Evolutionary conservation across 1,284 basidiomycete genomes (phyloP), one percentile per base, ranked within the genome.

Genomic region (Moesziomyces globuligerus): DNA sequence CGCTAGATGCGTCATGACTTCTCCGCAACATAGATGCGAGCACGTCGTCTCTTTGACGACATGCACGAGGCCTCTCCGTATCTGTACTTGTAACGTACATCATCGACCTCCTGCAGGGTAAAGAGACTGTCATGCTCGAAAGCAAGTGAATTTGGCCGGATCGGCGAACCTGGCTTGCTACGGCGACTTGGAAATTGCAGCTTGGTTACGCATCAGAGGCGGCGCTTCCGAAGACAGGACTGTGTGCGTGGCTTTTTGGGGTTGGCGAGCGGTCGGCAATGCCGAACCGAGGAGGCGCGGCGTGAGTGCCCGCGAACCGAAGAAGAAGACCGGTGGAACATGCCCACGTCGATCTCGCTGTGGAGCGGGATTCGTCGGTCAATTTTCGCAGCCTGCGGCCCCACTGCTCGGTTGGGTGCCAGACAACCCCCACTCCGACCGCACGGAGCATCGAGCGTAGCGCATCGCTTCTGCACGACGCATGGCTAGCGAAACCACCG

Each of bases 1-100:
- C n/a, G 50, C 44, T 29, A 48, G 36, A 36, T 41, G 23, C 13
- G 24, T 21, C 40, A n/a, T 8, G 7, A n/a, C 7, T 38, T 38
- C 17, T 7, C 20, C n/a, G n/a, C n/a, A n/a, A n/a, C n/a, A 34
- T 34, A 34, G 32, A 34, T 34, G 15, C 6, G n/a, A n/a, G n/a
- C n/a, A n/a, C n/a, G n/a, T n/a, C n/a, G n/a, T n/a, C n/a, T n/a
- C n/a, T n/a, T n/a, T n/a, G n/a, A n/a, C n/a, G n/a, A n/a, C n/a
- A n/a, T n/a, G n/a, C n/a, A n/a, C n/a, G n/a, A n/a, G 15, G 32
- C 32, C 15, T 34, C 13, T 17, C 32, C 32, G 17, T 17, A 34
- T 13, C 15, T 34, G 32, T 34, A 34, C 32, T 34, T 34, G 15
- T 34, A 34, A 4, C 32, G 17, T 34, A 4, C 3, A 15, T 34